Base-by-base conservation (phyloP, 805 yeast genomes). In the Sporopachydermia lactativora region DNA sequence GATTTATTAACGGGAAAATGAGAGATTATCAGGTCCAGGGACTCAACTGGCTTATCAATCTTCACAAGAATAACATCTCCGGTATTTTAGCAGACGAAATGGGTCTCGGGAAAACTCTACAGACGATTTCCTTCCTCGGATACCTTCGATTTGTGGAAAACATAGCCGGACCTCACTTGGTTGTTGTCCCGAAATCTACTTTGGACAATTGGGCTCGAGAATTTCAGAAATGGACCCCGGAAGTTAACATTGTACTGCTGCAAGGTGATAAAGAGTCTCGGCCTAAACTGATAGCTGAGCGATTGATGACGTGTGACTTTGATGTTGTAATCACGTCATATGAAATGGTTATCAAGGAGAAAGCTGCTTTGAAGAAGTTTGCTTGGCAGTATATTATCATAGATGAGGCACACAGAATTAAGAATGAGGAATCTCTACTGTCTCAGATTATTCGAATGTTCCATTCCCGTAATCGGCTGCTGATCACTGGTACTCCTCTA, bases 31-130 rank as follows among this genome's bases (percentile, higher is more conserved):
- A 81, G 58, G 68, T 81, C 46, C 86, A 78, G 55, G 94, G 92
- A 46, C 62, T 81, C 45, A 81, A 81, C 55, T 81, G 94, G 94
- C 60, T 81, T 49, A 70, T 81, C 11, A 68, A 80, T 1, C 58
- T 81, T 44, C 73, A 77, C 49, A 79, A 75, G 46, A 79, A 78
- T 59, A 71, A 74, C 44, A 60, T 81, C 37, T 72, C 81, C 1
- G 92, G 92, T 44, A 81, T 81, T 17, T 64, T 81, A 43, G 92
- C 92, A 1, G 92, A 81, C 58, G 92, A 81, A 59, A 81, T 81
- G 92, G 92, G 92, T 1, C 60, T 81, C 45, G 92, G 92, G 49
- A 81, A 81, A 54, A 81, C 92, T 3, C 60, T 81, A 43, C 92
- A 81, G 56, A 81, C 89, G 0, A 81, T 81, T 47, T 73, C 89